Evolutionary conservation across 225 moss, liverwort and hornwort genomes (phyloP).

Genomic region (Bryum argenteum): DNA sequence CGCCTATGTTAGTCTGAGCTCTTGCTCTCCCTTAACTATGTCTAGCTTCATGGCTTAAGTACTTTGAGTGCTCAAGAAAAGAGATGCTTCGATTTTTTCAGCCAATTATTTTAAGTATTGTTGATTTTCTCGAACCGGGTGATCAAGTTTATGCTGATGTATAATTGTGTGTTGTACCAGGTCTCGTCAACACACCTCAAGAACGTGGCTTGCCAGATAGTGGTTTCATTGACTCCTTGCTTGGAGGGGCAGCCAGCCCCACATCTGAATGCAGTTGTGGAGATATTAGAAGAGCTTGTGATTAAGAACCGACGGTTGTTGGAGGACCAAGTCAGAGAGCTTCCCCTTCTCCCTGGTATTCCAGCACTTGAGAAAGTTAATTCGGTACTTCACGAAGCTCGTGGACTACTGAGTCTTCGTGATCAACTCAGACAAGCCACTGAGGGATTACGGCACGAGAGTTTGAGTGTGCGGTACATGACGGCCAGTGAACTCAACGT

Average conservation of each 20-base stretch:
- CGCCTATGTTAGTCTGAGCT: conserved; percentile 11
- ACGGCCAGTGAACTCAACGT: conserved; percentile 91
- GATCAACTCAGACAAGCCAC: conserved; percentile 86
- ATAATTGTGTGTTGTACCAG: conserved; percentile 31
- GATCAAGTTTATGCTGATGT: conserved; percentile 31
- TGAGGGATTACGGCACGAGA: conserved; percentile 90
- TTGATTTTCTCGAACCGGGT: neutral
- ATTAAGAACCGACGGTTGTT: conserved; percentile 73
- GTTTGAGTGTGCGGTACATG: conserved; percentile 95
- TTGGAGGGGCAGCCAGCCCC: conserved; percentile 81
- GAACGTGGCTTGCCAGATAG: conserved; percentile 94
- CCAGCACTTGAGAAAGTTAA: conserved; percentile 79
- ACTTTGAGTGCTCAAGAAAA: neutral
- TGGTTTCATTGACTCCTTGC: conserved; percentile 93
- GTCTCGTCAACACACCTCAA: conserved; percentile 86
- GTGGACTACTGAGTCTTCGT: conserved; percentile 84
- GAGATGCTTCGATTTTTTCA: neutral
- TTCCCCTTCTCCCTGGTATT: conserved; percentile 93
- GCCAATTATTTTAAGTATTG: conserved; percentile 10
- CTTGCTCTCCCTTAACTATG: conserved; percentile 19
- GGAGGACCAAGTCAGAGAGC: conserved; percentile 87
- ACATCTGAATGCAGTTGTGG: conserved; percentile 73
- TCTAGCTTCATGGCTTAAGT: conserved; percentile 15
- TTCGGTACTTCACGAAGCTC: conserved; percentile 82
- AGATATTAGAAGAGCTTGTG: conserved; percentile 89